Evolutionary conservation across 495 filamentous ascomycete species (phyloP), one percentile per base, ranked within the genome.

Genomic region (Xylaria venustula): DNA sequence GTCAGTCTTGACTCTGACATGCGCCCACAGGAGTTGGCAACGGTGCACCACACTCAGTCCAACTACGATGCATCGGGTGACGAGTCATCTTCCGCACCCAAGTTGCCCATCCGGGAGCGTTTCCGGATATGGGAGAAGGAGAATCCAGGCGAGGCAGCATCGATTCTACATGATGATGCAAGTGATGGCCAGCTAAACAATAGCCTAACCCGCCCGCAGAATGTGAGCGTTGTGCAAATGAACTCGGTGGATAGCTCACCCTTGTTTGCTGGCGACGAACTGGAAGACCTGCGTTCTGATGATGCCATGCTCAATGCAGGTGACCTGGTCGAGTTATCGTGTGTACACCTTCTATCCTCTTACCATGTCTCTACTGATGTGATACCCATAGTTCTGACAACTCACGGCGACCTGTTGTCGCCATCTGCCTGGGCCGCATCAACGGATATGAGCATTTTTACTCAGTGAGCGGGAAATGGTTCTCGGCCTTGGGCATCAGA

Each of bases 261-360:
- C 11, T 17, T 74, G 32, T 77, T 75, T 46, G 69, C 71, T 56
- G 68, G 69, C 23, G 76, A 76, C 58, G 76, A 76, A 44, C 42
- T 77, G 15, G 68, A 73, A 15, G 75, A 82, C 64, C 57, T 75
- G 17, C 65, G 72, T 23, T 62, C 61, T 36, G 68, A 70, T 12
- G 65, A 68, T 54, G 62, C 70, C 14, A 64, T 57, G 37, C 73
- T 94, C 14, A 74, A 84, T 28, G 80, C 85, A 7, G 92, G 92
- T 12, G 92, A 95, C 69, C 70, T 95, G 57, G 83, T 93, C 2
- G 89, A 89, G 60, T 63, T 92, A 7, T 62, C 62, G 83, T 87
- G 77, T 53, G 77, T 66, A 5, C 30, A 3, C 28, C 46, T 20
- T 26, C 40, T 50, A 34, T 40, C 32, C 44, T 26, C 9, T 0